Base-by-base conservation (phyloP, 768 basidiomycete species). In the Amanita subjunquillea region DNA sequence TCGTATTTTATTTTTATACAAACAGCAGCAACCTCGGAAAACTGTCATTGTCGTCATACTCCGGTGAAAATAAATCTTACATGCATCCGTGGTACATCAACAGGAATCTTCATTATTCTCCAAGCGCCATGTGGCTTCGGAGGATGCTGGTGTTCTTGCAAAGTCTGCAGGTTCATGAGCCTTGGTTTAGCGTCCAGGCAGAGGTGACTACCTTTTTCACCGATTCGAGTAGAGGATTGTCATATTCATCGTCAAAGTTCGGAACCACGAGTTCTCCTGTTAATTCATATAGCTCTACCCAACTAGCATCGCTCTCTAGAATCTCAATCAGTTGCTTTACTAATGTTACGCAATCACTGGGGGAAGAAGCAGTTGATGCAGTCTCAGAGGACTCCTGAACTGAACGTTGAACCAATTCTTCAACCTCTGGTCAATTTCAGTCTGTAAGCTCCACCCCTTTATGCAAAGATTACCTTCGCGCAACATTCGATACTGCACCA, bases 401-500 rank as follows among this genome's bases (percentile, higher is more conserved):
- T 25, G 70, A 67, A 22, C 69, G 59, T 52, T 80, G 75, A 12
- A 88, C 75, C 36, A 88, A 64, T 6, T 72, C 69, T 60, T 82
- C 83, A 4, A 86, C 81, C 70, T 91, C 89, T 91, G 56, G 4
- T 42, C 55, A 48, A 42, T 42, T 32, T 37, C 46, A 49, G 47
- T 55, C 46, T 13, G 53, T 39, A 15, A n/a, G 23, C 34, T 29
- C 51, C 34, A 20, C 15, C 7, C 10, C n/a, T 22, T 37, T 3
- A 36, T 36, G 20, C 13, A 43, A 38, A 17, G 48, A 63, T 42
- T 54, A 91, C 92, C 92, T 74, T 94, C 90, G 17, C 83, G 82
- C 23, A 95, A 67, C 70, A 83, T 82, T 36, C 88, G 80, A 66
- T 92, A 96, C 47, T 70, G 75, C 54, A 96, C 83, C 22, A 74